Evolutionary conservation across 2,329 filamentous ascomycete genomes (phyloP), one percentile per base, ranked within the genome.

Genomic region (Monosporascus sp.): DNA sequence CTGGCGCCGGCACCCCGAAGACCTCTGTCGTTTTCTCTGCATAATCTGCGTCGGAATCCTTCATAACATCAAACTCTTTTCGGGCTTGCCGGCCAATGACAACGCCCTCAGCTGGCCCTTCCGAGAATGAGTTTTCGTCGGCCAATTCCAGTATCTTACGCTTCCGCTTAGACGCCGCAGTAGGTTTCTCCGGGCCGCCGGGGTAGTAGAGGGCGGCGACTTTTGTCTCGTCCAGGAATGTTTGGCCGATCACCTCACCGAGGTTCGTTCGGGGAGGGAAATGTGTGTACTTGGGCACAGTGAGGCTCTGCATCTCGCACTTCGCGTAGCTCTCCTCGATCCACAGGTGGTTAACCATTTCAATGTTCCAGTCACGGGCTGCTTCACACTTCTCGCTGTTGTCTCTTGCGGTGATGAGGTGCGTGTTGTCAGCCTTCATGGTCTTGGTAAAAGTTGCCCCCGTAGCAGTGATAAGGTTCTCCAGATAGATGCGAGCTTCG

Each of bases 291-390:
- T 87, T 86, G 8, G 81, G 77, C 50, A 89, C 82, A 4, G 88
- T 87, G 22, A 92, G 74, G 0, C 83, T 82, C 67, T 90, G 87
- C 54, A 87, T 75, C 65, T 88, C 81, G 74, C 91, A 96, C 67
- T 88, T 91, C 2, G 93, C 91, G 66, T 97, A 99, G 70, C 91
- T 95, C 66, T 99, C 94, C 70, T 99, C 94, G 46, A 99, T 80
- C 94, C 94, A 99, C 1, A 99, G 78, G 68, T 99, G 94, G 68
- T 97, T 99, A 63, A 96, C 77, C 63, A 96, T 87, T 53, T 91
- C 77, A 51, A 97, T 86, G 51, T 88, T 87, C 94, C 94, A 99
- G 72, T 97, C 94, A 56, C 84, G 82, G 0, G 94, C 94, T 1
- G 94, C 94, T 38, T 88, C 86, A 68, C 89, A 97, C 71, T 99